phyloP scores from a whole-genome alignment of 2,329 filamentous ascomycete species.

The Epichloe uncinata region DNA sequence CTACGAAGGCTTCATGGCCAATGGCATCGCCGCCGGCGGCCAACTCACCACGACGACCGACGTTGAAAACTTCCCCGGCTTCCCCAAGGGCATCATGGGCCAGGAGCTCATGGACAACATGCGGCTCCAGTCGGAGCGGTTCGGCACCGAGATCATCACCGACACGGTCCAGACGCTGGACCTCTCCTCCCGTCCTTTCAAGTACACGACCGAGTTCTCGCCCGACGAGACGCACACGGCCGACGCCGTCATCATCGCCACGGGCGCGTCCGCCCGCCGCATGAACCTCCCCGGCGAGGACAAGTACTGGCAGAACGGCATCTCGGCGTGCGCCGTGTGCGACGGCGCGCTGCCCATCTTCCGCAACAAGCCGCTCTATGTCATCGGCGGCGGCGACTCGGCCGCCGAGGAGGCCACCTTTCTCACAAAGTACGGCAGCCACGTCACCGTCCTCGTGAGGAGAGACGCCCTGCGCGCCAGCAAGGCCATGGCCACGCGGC shows the following conservation, averaged over 20 bases:
- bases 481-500: constrained; percentile 80
- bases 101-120: constrained; percentile 88
- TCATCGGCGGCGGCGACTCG: constrained; percentile 93
- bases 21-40: constrained; percentile 88
- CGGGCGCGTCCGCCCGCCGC: constrained; percentile 80
- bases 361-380: constrained; percentile 86
- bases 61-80: constrained; percentile 92
- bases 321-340: constrained; percentile 93
- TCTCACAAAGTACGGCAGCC: constrained; percentile 91
- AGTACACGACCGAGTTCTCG: constrained; percentile 82
- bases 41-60: constrained; percentile 98
- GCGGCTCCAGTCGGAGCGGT: constrained; percentile 79
- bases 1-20: constrained; percentile 96
- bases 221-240: constrained; percentile 77
- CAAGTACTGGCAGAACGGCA: constrained; percentile 93
- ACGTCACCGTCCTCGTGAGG: constrained; percentile 87
- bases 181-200: constrained; percentile 73
- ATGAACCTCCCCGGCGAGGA: constrained; percentile 79
- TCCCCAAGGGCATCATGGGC: constrained; percentile 80
- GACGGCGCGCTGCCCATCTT: constrained; percentile 96
- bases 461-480: constrained; percentile 75
- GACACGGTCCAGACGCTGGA: constrained; percentile 89
- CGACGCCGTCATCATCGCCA: constrained; percentile 86
- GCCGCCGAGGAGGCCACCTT: constrained; percentile 96
- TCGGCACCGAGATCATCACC: constrained; percentile 84